phyloP scores from a whole-genome alignment of 2,329 filamentous ascomycete species.

The Aspergillus fischeri region DNA sequence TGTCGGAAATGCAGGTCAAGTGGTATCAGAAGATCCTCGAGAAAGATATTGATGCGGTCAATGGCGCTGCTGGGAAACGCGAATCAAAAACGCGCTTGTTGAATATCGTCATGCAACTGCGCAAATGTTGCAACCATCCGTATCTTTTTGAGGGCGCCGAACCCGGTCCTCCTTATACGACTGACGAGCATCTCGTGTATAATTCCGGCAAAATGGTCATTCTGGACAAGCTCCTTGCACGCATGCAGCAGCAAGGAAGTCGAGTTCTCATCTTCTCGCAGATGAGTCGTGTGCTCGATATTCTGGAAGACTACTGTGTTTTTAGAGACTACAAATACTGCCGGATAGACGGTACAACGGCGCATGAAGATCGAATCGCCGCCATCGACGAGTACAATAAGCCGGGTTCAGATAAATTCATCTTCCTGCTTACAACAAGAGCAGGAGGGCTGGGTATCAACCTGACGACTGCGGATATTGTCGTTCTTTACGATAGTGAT shows the following conservation, averaged over 20 bases:
- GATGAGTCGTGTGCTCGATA: conserved; percentile 96
- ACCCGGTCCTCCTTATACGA: conserved; percentile 95
- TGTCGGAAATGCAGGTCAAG: conserved; percentile 98
- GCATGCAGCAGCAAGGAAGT: conserved; percentile 81
- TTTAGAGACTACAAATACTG: conserved; percentile 95
- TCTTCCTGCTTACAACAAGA: conserved; percentile 92
- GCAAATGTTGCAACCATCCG: conserved; percentile 98
- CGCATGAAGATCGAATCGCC: conserved; percentile 94
- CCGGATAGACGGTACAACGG: conserved; percentile 93
- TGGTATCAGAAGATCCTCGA: conserved; percentile 99
- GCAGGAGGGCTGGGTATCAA: conserved; percentile 97
- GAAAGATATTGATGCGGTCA: conserved; percentile 98
- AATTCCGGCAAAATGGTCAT: conserved; percentile 98
- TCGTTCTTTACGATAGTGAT: conserved; percentile 94
- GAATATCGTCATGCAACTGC: conserved; percentile 98
- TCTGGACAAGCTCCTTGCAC: conserved; percentile 81
- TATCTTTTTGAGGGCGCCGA: conserved; percentile 98
- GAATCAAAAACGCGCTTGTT: conserved; percentile 95
- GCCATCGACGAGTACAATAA: conserved; percentile 99
- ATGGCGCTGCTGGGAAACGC: conserved; percentile 90
- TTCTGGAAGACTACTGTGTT: conserved; percentile 96
- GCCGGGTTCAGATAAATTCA: conserved; percentile 88
- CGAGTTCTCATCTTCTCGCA: conserved; percentile 98
- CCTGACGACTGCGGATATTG: conserved; percentile 89
- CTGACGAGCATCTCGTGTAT: conserved; percentile 88